These are phyloP conservation scores for Saprolegnia parasitica DNA, from an alignment of 352 stramenopile species.

Conservation along the genomic window DNA sequence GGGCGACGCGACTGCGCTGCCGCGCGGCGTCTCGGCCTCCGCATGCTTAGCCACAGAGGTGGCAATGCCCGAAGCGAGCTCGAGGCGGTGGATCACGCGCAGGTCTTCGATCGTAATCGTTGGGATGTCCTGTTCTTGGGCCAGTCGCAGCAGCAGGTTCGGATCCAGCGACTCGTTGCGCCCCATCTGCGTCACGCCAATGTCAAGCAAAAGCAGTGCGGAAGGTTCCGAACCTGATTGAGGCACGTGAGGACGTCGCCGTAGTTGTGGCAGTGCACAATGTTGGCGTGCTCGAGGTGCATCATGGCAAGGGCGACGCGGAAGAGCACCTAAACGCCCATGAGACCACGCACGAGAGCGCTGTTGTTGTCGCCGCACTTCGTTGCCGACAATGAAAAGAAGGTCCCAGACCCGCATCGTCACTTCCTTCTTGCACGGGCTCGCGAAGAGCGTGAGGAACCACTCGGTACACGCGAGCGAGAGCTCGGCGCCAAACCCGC, in stretches of 20 bases:
- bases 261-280: conserved; percentile 63
- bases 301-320: conserved; percentile 66
- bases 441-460: conserved; percentile 85
- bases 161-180: conserved; percentile 42
- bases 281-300: conserved; percentile 48
- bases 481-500: conserved; percentile 78
- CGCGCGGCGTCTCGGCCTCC: background rate
- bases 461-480: conserved; percentile 84
- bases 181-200: conserved; percentile 46
- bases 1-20: background rate
- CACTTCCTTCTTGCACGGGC: conserved; percentile 61
- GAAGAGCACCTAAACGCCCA: conserved; percentile 58
- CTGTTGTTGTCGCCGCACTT: conserved; percentile 37
- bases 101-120: conserved; percentile 77
- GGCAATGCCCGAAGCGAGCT: conserved; percentile 72
- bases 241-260: conserved; percentile 74
- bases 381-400: conserved; percentile 77
- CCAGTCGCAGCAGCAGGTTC: conserved; percentile 43
- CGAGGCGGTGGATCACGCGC: conserved; percentile 71
- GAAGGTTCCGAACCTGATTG: conserved; percentile 51
- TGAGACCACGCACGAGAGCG: conserved; percentile 12
- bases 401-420: conserved; percentile 80
- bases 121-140: conserved; percentile 60
- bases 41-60: conserved; percentile 35
- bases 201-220: background rate